Base-by-base conservation (phyloP, 495 filamentous ascomycete species). In the Lophiostoma macrostomum region DNA sequence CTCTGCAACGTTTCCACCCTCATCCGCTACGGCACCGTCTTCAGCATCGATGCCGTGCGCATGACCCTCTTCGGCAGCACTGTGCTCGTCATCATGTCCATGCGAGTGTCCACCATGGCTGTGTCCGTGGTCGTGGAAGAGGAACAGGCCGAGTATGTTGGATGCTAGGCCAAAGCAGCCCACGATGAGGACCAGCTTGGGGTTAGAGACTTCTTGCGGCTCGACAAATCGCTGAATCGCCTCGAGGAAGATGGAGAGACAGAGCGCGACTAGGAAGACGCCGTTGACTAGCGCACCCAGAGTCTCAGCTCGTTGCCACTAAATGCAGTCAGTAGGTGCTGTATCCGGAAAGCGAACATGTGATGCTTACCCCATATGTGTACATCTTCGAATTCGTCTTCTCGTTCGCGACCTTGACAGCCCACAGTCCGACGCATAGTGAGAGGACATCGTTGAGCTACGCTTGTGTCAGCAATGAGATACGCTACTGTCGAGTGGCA, bases 261-360 rank as follows among this genome's bases (percentile, higher is more conserved):
- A 97, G 14, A 98, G 77, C 0, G 93, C 93, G 61, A 98, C 90
- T 36, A 98, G 76, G 71, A 98, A 98, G 2, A 97, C 91, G 49
- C 94, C 93, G 61, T 98, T 98, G 64, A 96, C 84, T 41, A 96
- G 78, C 14, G 93, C 93, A 65, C 93, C 93, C 6, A 98, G 78
- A 14, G 95, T 96, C 76, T 98, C 93, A n/a, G 93, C 93, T 37
- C 94, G 87, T 77, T 96, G 84, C 89, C 90, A 98, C 77, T 91
- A 35, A 13, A n/a, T 14, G 31, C 28, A 19, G 51, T 42, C 37
- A 37, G 46, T 8, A 48, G 5, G 28, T n/a, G 30, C 39, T 37
- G 16, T 32, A 28, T 27, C n/a, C 41, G 46, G 57, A 63, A 27
- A 63, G 3, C n/a, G 49, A 12, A 54, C 24, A 19, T 25, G 27